Base-by-base conservation (phyloP, 345 rosid species). In the Citrus australasica region DNA sequence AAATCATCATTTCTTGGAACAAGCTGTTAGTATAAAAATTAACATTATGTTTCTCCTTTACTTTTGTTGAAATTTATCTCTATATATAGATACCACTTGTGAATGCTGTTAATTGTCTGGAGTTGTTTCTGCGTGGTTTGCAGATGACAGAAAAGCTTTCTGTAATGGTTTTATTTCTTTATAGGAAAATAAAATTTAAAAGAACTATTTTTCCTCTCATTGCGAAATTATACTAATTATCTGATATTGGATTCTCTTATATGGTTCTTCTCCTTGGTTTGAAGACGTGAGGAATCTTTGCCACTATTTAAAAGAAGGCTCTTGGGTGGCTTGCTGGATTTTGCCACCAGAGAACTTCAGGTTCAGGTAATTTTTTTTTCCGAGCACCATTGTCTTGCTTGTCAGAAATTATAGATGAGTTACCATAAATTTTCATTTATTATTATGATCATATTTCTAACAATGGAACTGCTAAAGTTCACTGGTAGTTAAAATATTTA, bases 241-340 rank as follows among this genome's bases (percentile, higher is more conserved):
- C 40, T 74, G 75, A 40, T 63, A 66, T 72, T 51, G 68, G 59
- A 68, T 76, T 25, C n/a, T 73, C 65, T 71, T 60, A 66, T 74
- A 73, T 83, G 72, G 40, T 73, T 78, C 61, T 55, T 75, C 63
- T 85, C 71, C 73, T 42, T 77, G 78, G 75, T 83, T 81, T 86
- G 80, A 83, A 97, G 99, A 83, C 98, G 99, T 9, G 99, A 94
- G 86, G 94, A 94, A 84, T 91, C 99, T 67, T 85, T 97, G 81
- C 98, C 99, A 77, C 79, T 97, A 79, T 94, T 94, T 83, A 97
- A 97, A 85, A 88, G 99, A 86, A 88, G 94, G 85, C 99, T 97
- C 80, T 87, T 97, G 87, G 93, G 95, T 86, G 92, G 92, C 71
- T 91, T 97, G 88, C 89, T 94, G 79, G 98, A 96, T 80, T 96